Conservation (phyloP, 2,329 filamentous ascomycete species). For the Scedosporium boydii region DNA sequence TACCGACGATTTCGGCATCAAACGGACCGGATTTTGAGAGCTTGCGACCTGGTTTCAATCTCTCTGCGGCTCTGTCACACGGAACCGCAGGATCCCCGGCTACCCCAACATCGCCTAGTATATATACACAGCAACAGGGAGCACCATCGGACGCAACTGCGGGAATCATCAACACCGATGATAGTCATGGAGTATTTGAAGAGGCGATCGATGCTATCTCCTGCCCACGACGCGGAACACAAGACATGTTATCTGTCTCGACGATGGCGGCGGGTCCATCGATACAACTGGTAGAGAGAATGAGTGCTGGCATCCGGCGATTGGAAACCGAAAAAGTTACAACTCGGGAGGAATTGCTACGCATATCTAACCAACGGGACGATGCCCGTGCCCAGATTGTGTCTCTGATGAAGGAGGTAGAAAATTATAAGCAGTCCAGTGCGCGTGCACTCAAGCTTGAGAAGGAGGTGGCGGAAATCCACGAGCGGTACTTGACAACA, state of each 20-base stretch:
- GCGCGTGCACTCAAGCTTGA: slow-evolving; percentile 57
- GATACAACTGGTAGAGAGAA: slow-evolving; percentile 89
- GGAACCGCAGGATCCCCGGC: not conserved
- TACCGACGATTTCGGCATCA: not conserved
- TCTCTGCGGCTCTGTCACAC: not conserved
- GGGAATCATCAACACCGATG: slow-evolving; percentile 11
- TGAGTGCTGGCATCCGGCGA: slow-evolving; percentile 86
- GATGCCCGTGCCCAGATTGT: slow-evolving; percentile 91
- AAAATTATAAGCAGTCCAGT: slow-evolving; percentile 25
- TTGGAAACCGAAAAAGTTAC: slow-evolving; percentile 88
- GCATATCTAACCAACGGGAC: slow-evolving; percentile 78
- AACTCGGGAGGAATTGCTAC: slow-evolving; percentile 72
- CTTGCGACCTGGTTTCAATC: not conserved
- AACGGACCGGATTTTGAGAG: not conserved
- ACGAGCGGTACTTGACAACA: slow-evolving; percentile 77
- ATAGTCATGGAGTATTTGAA: slow-evolving; percentile 33
- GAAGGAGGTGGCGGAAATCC: slow-evolving; percentile 56
- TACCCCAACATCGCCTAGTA: not conserved
- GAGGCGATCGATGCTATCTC: not conserved
- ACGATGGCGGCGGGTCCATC: slow-evolving; percentile 85
- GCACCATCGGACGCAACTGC: not conserved
- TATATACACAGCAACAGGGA: not conserved
- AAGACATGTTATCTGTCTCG: slow-evolving; percentile 81
- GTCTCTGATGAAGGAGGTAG: slow-evolving; percentile 74
- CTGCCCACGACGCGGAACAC: slow-evolving; percentile 57